Conservation (phyloP, 2,329 filamentous ascomycete genomes). For the Cladosporium phlei region DNA sequence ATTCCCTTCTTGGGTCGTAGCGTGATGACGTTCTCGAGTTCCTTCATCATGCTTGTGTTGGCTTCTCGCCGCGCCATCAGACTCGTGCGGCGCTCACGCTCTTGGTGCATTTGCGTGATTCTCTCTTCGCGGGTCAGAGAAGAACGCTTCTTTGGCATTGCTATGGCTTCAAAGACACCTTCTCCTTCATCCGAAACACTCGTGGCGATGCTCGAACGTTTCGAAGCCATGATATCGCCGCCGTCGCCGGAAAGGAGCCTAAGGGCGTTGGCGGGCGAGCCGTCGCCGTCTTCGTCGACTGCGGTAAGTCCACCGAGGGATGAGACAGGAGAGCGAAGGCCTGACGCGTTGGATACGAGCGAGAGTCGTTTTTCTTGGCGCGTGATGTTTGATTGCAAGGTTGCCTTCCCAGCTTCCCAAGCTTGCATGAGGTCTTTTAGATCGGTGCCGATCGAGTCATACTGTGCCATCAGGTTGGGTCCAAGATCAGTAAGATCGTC, state of each 20-base stretch:
- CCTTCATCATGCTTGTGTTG: constrained; percentile 82
- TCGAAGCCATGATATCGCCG: constrained; percentile 30
- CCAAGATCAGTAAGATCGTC: constrained; percentile 60
- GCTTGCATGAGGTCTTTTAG: constrained; percentile 56
- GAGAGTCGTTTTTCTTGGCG: constrained; percentile 63
- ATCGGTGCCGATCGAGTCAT: constrained; percentile 89
- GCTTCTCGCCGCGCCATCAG: constrained; percentile 72
- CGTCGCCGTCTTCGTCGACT: constrained; percentile 46
- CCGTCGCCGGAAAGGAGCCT: constrained; percentile 72
- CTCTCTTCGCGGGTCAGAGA: constrained; percentile 79
- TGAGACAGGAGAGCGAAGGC: constrained; percentile 43
- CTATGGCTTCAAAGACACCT: constrained; percentile 85
- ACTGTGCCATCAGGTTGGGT: constrained; percentile 75
- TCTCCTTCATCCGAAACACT: constrained; percentile 37
- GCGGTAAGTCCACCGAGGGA: constrained; percentile 61
- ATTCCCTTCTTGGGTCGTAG: constrained; percentile 22
- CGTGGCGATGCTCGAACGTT: constrained; percentile 47
- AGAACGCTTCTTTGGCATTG: constrained; percentile 61
- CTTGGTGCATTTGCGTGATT: constrained; percentile 81
- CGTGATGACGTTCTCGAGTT: constrained; percentile 81
- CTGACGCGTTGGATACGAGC: constrained; percentile 40
- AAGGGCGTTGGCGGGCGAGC: constrained; percentile 64
- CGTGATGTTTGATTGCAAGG: constrained; percentile 75
- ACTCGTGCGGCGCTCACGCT: constrained; percentile 68
- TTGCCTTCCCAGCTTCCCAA: constrained; percentile 64